Percentiles rank a stretch among this genome's conserved stretches.
These are phyloP conservation scores for Candida peoriensis DNA, from an alignment of 805 yeast species.

Conservation along the genomic window DNA sequence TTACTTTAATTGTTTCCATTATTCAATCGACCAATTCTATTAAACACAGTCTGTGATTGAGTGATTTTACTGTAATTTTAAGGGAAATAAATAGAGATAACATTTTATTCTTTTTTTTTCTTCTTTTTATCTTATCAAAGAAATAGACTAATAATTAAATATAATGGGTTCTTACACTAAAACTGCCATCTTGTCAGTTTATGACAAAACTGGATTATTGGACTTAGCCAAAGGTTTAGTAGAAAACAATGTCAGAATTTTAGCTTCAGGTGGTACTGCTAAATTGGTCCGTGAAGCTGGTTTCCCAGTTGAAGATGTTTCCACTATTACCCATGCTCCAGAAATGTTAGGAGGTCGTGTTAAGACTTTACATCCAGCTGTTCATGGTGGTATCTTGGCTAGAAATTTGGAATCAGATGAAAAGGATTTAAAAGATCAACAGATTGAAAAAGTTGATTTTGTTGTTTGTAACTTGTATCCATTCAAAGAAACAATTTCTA, in stretches of 20 bases:
- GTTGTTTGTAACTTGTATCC: conserved; percentile 98
- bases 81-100: too few relatives aligned
- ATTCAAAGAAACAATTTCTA: conserved; percentile 94
- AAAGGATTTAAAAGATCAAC: conserved; percentile 79
- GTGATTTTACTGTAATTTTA: too few relatives aligned
- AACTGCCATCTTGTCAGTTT: conserved; percentile 95
- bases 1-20: too few relatives aligned
- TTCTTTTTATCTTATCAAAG: conserved; percentile 1
- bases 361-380: conserved; percentile 97
- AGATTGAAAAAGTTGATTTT: conserved; percentile 92
- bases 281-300: conserved; percentile 93
- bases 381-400: conserved; percentile 96
- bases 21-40: too few relatives aligned
- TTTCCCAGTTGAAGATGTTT: conserved; percentile 95
- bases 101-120: not conserved
- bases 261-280: conserved; percentile 98
- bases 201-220: conserved; percentile 93
- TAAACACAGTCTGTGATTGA: too few relatives aligned
- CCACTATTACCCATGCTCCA: conserved; percentile 94
- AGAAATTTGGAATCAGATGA: conserved; percentile 90
- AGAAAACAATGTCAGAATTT: conserved; percentile 81
- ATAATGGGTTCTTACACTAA: conserved; percentile 40
- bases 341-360: conserved; percentile 99
- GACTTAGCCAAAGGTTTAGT: conserved; percentile 95
- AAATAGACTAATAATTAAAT: too few relatives aligned